Evolutionary conservation across 805 yeast species (phyloP).

Genomic region (Candida loeiensis): DNA sequence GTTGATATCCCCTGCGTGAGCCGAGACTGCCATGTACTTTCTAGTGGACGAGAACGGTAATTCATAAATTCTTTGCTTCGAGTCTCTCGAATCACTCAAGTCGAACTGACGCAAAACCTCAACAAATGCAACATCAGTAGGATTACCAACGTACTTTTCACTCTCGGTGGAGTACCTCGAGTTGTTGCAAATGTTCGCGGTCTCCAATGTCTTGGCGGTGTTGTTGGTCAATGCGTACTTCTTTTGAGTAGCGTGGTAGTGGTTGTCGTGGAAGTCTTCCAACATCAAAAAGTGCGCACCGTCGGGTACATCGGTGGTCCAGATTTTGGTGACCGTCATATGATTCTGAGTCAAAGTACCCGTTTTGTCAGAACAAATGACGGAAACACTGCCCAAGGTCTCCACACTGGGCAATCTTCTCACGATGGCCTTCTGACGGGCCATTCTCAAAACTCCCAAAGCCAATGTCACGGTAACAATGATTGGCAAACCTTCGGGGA

Average conservation of each 20-base stretch:
- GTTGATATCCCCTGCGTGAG: slow-evolving; percentile 55
- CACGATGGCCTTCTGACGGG: slow-evolving; percentile 88
- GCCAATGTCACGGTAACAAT: slow-evolving; percentile 97
- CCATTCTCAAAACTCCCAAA: slow-evolving; percentile 94
- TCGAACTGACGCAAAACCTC: slow-evolving; percentile 72
- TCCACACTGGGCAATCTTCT: slow-evolving; percentile 93
- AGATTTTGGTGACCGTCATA: slow-evolving; percentile 81
- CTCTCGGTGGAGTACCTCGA: slow-evolving; percentile 65
- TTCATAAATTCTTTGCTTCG: slow-evolving; percentile 61
- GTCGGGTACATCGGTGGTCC: slow-evolving; percentile 63
- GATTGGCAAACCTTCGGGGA: slow-evolving; percentile 97
- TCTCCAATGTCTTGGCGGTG: slow-evolving; percentile 52
- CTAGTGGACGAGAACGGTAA: slow-evolving; percentile 79
- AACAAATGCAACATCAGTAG: slow-evolving; percentile 88
- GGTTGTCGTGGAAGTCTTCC: slow-evolving; percentile 43
- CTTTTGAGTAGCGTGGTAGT: slow-evolving; percentile 32
- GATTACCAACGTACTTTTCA: slow-evolving; percentile 79
- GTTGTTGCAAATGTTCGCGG: slow-evolving; percentile 75
- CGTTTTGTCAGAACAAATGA: slow-evolving; percentile 40
- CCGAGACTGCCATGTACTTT: slow-evolving; percentile 86
- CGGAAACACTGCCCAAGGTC: slow-evolving; percentile 87
- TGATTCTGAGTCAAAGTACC: slow-evolving; percentile 82
- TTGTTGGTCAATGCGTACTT: slow-evolving; percentile 44
- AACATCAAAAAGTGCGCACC: slow-evolving; percentile 34
- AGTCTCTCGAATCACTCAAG: slow-evolving; percentile 63